Conservation (phyloP, 305 asterid species). For the Fraxinus velutina region DNA sequence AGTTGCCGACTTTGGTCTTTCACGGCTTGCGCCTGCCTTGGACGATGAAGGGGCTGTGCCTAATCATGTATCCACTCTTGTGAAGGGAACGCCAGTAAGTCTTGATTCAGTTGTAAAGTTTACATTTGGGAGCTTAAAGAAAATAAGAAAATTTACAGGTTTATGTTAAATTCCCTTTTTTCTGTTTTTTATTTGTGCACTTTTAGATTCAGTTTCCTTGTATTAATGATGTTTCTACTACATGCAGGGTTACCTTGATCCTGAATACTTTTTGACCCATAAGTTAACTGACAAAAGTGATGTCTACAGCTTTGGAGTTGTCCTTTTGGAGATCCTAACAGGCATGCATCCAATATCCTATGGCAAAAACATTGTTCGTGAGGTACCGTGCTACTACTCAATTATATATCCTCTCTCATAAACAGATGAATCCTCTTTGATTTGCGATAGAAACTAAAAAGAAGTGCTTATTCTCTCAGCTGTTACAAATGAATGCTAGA, state of each 20-base stretch:
- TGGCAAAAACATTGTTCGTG: constrained; percentile 83
- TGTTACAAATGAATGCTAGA: background rate
- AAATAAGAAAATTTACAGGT: background rate
- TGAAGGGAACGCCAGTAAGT: constrained; percentile 53
- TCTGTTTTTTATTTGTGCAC: background rate
- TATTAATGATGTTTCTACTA: constrained; percentile 11
- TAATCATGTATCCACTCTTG: constrained; percentile 41
- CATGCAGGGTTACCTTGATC: constrained; percentile 83
- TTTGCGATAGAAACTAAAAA: background rate
- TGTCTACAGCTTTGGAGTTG: constrained; percentile 83
- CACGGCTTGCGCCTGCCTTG: constrained; percentile 41
- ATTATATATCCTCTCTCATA: background rate
- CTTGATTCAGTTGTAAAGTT: background rate
- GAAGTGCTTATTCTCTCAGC: background rate
- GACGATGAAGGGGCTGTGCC: constrained; percentile 40
- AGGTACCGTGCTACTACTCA: constrained; percentile 39
- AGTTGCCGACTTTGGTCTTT: constrained; percentile 56
- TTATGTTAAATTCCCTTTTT: background rate
- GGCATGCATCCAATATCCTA: constrained; percentile 85
- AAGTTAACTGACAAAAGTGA: constrained; percentile 82
- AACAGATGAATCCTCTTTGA: background rate
- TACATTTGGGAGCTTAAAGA: background rate
- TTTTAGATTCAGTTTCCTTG: background rate
- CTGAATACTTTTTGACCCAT: constrained; percentile 78
- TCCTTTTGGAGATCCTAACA: constrained; percentile 74